Evolutionary conservation across 2,329 filamentous ascomycete genomes (phyloP).

Genomic region (Seiridium unicorne): DNA sequence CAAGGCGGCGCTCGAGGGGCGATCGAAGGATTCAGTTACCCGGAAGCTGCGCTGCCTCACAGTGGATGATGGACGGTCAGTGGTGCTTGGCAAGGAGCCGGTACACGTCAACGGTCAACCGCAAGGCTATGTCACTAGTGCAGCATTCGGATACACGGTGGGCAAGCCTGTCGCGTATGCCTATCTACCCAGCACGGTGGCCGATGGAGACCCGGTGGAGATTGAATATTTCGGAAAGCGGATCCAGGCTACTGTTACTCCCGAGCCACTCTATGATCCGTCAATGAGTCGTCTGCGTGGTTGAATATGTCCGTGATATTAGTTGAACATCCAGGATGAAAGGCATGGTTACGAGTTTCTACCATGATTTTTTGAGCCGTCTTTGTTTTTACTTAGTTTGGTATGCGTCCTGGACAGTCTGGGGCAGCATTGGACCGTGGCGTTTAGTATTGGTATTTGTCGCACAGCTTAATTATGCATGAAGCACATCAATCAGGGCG

Average conservation of each 20-base stretch:
- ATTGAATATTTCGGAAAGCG: conserved; percentile 60
- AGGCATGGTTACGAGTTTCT: background rate
- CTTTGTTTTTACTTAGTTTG: too few species aligned
- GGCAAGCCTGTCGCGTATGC: conserved; percentile 59
- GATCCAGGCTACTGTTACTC: conserved; percentile 50
- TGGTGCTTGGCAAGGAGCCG: conserved; percentile 62
- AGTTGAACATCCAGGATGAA: background rate
- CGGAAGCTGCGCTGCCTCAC: conserved; percentile 47
- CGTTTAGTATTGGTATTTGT: too few species aligned
- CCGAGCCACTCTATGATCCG: conserved; percentile 48
- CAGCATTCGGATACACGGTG: conserved; percentile 59
- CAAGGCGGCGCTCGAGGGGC: conserved; percentile 42
- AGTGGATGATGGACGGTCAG: conserved; percentile 53
- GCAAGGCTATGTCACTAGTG: conserved; percentile 58
- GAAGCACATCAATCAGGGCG: too few species aligned
- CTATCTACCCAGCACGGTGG: conserved; percentile 48
- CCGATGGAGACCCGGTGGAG: conserved; percentile 50
- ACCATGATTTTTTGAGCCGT: too few species aligned
- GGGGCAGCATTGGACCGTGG: too few species aligned
- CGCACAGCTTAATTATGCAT: too few species aligned
- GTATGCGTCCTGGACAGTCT: too few species aligned
- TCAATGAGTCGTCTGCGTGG: conserved; percentile 7
- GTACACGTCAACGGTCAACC: conserved; percentile 47
- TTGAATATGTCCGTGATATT: background rate
- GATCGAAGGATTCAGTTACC: conserved; percentile 31